Evolutionary conservation across 371 early-diverging fungal genomes (phyloP).

Genomic region (Dentiscutata heterogama): DNA sequence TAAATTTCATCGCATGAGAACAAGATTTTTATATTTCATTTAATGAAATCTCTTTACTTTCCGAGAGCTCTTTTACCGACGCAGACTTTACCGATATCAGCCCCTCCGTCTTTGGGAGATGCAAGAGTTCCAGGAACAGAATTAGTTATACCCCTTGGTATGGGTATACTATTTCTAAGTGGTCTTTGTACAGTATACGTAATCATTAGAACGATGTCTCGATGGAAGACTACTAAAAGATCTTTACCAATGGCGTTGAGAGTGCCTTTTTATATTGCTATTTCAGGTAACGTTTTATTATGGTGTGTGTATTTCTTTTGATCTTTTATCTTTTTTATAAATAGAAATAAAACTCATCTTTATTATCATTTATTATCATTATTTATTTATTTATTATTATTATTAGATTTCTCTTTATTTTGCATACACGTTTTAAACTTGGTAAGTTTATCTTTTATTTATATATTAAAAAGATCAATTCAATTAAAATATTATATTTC

Average conservation of each 20-base stretch:
- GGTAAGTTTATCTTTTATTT: not conserved
- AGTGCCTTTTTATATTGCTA: slow-evolving; percentile 39
- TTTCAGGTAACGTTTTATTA: not conserved
- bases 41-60: too few relatives aligned
- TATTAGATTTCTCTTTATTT: not conserved
- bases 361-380: not conserved
- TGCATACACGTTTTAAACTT: not conserved
- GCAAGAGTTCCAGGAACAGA: not conserved
- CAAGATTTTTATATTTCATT: too few relatives aligned
- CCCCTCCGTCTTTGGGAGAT: too few relatives aligned
- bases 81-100: too few relatives aligned
- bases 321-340: not conserved
- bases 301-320: not conserved
- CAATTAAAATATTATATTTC: not conserved
- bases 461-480: not conserved
- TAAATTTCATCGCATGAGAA: too few relatives aligned
- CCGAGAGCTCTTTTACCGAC: too few relatives aligned
- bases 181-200: slow-evolving; percentile 17
- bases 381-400: too few relatives aligned
- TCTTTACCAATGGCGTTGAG: slow-evolving; percentile 38
- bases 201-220: not conserved
- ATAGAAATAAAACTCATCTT: not conserved
- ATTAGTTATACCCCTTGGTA: slow-evolving; percentile 15
- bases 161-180: slow-evolving; percentile 9
- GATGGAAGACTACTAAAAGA: not conserved